Conservation (phyloP, 306 rosid genomes). For the Sicyos baderoa region DNA sequence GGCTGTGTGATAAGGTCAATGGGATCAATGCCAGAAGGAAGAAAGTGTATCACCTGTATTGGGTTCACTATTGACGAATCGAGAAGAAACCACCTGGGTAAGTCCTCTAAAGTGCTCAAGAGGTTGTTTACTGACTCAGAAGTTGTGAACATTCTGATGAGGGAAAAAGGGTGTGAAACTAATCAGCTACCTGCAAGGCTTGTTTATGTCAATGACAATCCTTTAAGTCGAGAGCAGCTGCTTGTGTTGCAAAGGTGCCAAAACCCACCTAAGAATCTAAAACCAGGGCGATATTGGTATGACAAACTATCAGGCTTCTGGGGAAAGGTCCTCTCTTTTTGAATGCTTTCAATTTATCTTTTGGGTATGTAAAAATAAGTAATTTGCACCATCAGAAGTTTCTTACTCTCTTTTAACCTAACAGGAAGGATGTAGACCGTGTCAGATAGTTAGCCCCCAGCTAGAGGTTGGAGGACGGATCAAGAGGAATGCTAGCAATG, state of each 20-base stretch:
- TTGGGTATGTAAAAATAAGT: not conserved
- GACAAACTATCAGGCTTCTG: constrained; percentile 70
- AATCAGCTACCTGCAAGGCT: constrained; percentile 49
- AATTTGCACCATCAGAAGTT: constrained; percentile 16
- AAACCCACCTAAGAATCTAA: constrained; percentile 56
- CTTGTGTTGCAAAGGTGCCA: constrained; percentile 30
- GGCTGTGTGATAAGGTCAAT: constrained; percentile 56
- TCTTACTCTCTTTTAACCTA: constrained; percentile 21
- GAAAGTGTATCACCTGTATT: constrained; percentile 66
- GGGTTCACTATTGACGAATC: constrained; percentile 46
- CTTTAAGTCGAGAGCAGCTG: constrained; percentile 44
- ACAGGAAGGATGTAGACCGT: constrained; percentile 57
- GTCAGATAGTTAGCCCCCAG: constrained; percentile 53
- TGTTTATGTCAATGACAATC: constrained; percentile 41
- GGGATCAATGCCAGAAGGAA: constrained; percentile 88
- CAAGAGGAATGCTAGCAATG: constrained; percentile 44
- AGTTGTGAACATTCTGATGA: constrained; percentile 33
- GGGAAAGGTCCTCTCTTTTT: constrained; percentile 60
- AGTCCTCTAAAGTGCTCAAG: constrained; percentile 48
- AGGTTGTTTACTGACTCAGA: constrained; percentile 33
- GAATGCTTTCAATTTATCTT: not conserved
- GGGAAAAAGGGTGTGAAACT: constrained; percentile 38
- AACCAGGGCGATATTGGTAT: constrained; percentile 72
- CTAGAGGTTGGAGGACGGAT: constrained; percentile 46
- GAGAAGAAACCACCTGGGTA: constrained; percentile 41